phyloP scores from a whole-genome alignment of 2,329 filamentous ascomycete species.

The Elsinoe arachidis region DNA sequence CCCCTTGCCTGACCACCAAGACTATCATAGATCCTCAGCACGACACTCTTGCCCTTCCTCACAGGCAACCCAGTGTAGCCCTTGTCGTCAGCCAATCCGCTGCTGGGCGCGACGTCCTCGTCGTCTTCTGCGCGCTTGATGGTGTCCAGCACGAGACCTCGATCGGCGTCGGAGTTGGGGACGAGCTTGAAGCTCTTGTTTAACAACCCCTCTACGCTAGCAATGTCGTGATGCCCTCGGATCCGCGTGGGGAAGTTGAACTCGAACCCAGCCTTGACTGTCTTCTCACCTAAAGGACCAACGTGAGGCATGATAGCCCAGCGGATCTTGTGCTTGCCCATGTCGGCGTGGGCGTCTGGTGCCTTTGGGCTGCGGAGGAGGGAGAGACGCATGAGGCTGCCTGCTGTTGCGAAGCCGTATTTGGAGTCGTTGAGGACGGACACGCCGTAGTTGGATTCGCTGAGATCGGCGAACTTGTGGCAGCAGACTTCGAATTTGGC shows the following conservation, averaged over 20 bases:
- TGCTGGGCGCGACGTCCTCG: constrained; percentile 43
- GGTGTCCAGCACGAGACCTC: constrained; percentile 70
- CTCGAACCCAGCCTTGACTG: constrained; percentile 74
- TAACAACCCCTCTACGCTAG: constrained; percentile 21
- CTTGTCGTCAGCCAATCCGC: constrained; percentile 5
- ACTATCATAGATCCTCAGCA: constrained; percentile 80
- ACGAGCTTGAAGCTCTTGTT: constrained; percentile 57
- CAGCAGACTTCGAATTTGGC: constrained; percentile 96
- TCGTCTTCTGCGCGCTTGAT: constrained; percentile 72
- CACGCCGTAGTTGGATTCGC: constrained; percentile 80
- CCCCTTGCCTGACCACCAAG: constrained; percentile 73
- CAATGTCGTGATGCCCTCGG: constrained; percentile 30
- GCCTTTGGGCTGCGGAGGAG: constrained; percentile 83
- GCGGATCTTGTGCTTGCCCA: constrained; percentile 72
- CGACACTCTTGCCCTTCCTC: constrained; percentile 66
- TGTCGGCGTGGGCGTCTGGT: constrained; percentile 86
- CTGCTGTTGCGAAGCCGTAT: constrained; percentile 86
- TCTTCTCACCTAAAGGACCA: constrained; percentile 61
- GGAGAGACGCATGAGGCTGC: constrained; percentile 81
- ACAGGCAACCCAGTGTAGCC: constrained; percentile 23
- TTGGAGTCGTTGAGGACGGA: constrained; percentile 92
- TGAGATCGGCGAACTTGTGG: constrained; percentile 88
- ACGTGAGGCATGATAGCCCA: constrained; percentile 85
- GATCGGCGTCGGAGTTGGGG: constrained; percentile 31
- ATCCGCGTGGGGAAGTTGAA: constrained; percentile 76